Evolutionary conservation across 352 stramenopile species (phyloP), one percentile per base, ranked within the genome.

Genomic region (Blastocystis sp.): DNA sequence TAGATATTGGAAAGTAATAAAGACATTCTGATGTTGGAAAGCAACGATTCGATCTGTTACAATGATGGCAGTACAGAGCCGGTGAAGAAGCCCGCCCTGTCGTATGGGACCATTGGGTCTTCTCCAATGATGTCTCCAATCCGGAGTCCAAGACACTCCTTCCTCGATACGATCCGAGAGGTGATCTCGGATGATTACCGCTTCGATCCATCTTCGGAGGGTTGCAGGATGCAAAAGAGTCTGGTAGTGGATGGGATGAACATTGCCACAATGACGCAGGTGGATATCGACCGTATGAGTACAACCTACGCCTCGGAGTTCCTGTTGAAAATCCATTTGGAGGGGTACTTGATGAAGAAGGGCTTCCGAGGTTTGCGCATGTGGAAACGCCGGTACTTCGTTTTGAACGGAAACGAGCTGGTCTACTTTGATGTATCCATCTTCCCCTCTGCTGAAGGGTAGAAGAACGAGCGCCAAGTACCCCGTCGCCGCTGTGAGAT

Each of bases 401-500:
- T 75, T 9, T 32, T 75, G 0, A 46, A 75, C 14, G 36, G 36
- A n/a, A 75, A 75, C 32, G 63, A 51, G 46, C 34, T 75, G 36
- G 0, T 75, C 4, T 75, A 75, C 32, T 75, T 27, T 75, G 36
- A 75, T 75, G 63, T 75, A 75, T 11, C 0, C 46, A 49, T n/a
- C 36, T 40, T n/a, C 1, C n/a, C 7, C 3, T 3, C 32, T 27
- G 29, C 16, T 75, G 63, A 54, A 0, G 18, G 6, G 42, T 75
- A 75, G 63, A 75, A 75, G 16, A 53, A 51, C 16, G 63, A 75
- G 44, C 27, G 16, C 1, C 36, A 32, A 40, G 21, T n/a, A 34
- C 63, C 63, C 4, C 63, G 63, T 36, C 40, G 63, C n/a, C 63
- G 63, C 27, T 75, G 63, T n/a, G 63, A 75, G 18, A 75, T 75